A percentile compares a stretch with the other conserved stretches of the same genome.
phyloP scores from a whole-genome alignment of 2,329 filamentous ascomycete genomes.

The Sphaerulina vaccinii region DNA sequence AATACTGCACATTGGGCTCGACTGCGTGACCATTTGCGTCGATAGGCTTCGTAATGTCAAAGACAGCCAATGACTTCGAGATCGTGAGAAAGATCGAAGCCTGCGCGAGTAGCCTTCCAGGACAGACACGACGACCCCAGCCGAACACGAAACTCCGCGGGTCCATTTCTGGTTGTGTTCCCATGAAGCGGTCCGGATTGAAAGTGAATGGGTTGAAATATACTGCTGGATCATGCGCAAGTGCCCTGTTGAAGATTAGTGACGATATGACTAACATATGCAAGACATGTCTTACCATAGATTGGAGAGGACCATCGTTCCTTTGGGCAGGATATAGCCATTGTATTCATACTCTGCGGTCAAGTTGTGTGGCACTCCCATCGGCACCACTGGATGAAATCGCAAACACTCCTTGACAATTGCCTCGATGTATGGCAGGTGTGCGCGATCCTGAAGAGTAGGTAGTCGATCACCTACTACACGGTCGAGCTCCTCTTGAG shows the following conservation, averaged over 20 bases:
- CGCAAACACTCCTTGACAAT: conserved; percentile 39
- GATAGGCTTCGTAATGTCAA: conserved; percentile 18
- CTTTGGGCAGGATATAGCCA: conserved; percentile 44
- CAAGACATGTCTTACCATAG: conserved; percentile 31
- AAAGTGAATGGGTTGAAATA: conserved; percentile 8
- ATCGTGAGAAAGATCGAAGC: conserved; percentile 21
- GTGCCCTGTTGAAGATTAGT: conserved; percentile 1
- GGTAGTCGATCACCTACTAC: conserved; percentile 36
- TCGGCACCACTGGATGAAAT: conserved; percentile 35
- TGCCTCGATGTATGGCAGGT: conserved; percentile 36
- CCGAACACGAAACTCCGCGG: conserved; percentile 23
- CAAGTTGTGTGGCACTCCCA: conserved; percentile 43
- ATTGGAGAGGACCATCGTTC: conserved; percentile 41
- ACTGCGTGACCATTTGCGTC: conserved; percentile 13
- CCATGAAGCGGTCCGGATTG: conserved; percentile 27
- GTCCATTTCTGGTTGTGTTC: conserved; percentile 25
- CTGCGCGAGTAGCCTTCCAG: conserved; percentile 21
- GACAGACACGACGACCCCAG: conserved; percentile 25
- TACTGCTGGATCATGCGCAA: conserved; percentile 3
- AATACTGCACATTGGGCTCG: conserved; percentile 10
- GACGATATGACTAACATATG: not conserved
- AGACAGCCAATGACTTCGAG: conserved; percentile 15
- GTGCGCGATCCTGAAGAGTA: conserved; percentile 29
- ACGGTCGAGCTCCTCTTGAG: conserved; percentile 36
- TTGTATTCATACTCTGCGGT: conserved; percentile 43